Base-by-base conservation (phyloP, 2,329 filamentous ascomycete species). In the Aschersonia sp. region DNA sequence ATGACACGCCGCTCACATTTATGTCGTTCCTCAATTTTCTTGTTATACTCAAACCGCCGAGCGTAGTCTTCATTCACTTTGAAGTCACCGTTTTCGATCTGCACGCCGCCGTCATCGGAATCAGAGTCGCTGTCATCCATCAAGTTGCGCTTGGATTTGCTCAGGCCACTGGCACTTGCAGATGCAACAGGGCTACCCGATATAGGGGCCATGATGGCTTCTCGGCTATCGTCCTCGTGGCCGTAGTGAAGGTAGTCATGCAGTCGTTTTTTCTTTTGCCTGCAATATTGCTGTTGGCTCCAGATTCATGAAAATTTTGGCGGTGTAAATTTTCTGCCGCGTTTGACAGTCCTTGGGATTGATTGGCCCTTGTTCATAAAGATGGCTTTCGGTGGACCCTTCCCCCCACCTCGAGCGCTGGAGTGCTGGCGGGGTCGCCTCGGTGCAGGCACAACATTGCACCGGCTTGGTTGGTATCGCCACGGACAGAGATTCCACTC, bases 31-130 rank as follows among this genome's bases (percentile, higher is more conserved):
- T 94, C 89, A 49, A 90, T 79, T 69, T 95, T 95, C 71, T 97
- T 96, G 69, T 98, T 98, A 68, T 97, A 77, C 64, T 98, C 92
- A 57, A 95, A 97, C 41, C 87, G 76, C 55, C 78, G 79, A 42
- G 92, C 92, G 63, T 83, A 98, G 46, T 94, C 87, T 62, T 88
- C 73, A 65, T 98, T 97, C 65, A 98, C 82, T 62, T 85, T 88
- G 62, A 97, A 76, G 48, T 69, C 70, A 42, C 64, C 61, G 49
- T 63, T 61, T 42, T 63, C 63, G 48, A 72, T 56, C 10, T 57
- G 54, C 22, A 60, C 62, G 45, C 63, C 64, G 56, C 68, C 68
- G 53, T 70, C 64, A 47, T 73, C 70, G 12, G 69, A 71, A 48
- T 73, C 71, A 12, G 68, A 70, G 49, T 73, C 71, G 56, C 67